Evolutionary conservation across 2,329 filamentous ascomycete species (phyloP).

Genomic region (Sporothrix variecibatus): DNA sequence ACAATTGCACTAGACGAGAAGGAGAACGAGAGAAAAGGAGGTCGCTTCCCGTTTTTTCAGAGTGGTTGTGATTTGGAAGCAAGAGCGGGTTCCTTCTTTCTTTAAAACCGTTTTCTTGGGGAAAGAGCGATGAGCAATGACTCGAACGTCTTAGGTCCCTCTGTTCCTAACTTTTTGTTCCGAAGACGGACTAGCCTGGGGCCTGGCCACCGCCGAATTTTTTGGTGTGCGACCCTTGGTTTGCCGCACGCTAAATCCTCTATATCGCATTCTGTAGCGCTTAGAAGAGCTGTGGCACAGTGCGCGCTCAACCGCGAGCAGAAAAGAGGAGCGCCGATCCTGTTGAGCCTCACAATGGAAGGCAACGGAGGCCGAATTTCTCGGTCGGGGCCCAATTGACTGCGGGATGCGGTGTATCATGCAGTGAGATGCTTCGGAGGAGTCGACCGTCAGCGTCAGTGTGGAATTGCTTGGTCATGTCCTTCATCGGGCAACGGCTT

Average conservation of each 20-base stretch:
- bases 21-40: neutral
- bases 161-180: neutral
- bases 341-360: neutral
- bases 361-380: neutral
- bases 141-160: neutral
- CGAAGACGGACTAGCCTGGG: conserved; percentile 24
- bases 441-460: neutral
- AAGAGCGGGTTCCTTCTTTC: neutral
- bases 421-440: neutral
- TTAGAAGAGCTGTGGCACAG: neutral
- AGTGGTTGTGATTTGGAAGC: neutral
- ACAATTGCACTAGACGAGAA: neutral
- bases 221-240: neutral
- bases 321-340: neutral
- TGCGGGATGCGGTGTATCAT: neutral
- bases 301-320: neutral
- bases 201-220: conserved; percentile 5
- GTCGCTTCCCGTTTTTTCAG: neutral
- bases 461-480: conserved; percentile 1
- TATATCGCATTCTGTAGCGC: neutral
- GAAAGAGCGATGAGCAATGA: conserved; percentile 15
- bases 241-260: neutral
- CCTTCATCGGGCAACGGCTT: neutral
- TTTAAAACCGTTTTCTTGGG: neutral
- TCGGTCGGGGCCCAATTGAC: neutral